Conservation (phyloP, 306 rosid species). For the Rosa multiflora region DNA sequence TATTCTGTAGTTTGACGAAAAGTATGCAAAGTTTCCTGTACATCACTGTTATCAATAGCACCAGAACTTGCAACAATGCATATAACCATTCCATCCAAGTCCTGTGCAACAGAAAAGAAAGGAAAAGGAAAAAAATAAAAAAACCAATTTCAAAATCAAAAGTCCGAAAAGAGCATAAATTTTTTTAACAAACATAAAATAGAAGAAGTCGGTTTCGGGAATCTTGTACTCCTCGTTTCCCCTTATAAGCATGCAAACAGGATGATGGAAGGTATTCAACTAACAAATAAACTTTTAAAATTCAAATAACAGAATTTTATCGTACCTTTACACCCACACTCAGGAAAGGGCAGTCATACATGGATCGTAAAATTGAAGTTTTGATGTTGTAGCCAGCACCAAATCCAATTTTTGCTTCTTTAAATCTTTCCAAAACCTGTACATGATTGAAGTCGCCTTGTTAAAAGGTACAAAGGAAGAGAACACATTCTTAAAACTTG, state of each 20-base stretch:
- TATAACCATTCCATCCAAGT: conserved; percentile 59
- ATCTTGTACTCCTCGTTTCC: not conserved
- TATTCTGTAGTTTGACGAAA: conserved; percentile 70
- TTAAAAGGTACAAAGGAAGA: conserved; percentile 19
- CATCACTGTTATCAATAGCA: conserved; percentile 41
- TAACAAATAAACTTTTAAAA: not conserved
- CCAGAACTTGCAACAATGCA: conserved; percentile 70
- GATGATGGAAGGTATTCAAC: not conserved
- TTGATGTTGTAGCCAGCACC: conserved; percentile 76
- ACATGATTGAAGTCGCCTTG: conserved; percentile 32
- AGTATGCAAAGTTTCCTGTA: conserved; percentile 44
- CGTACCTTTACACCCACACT: conserved; percentile 73
- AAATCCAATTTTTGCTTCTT: conserved; percentile 86
- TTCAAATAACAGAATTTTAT: not conserved
- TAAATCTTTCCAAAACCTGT: conserved; percentile 68
- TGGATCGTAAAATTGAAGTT: conserved; percentile 66
- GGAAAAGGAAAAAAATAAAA: not conserved
- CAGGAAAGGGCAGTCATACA: conserved; percentile 86
- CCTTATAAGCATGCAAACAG: not conserved
- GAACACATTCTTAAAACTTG: conserved; percentile 3
- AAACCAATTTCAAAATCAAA: not conserved
- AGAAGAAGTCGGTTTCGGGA: not conserved
- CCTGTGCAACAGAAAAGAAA: conserved; percentile 40
- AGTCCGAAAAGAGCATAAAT: conserved; percentile 1
- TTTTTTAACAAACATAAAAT: not conserved